phyloP scores from a whole-genome alignment of 2,329 filamentous ascomycete species.

The Pseudopyrenochaeta lycopersici region DNA sequence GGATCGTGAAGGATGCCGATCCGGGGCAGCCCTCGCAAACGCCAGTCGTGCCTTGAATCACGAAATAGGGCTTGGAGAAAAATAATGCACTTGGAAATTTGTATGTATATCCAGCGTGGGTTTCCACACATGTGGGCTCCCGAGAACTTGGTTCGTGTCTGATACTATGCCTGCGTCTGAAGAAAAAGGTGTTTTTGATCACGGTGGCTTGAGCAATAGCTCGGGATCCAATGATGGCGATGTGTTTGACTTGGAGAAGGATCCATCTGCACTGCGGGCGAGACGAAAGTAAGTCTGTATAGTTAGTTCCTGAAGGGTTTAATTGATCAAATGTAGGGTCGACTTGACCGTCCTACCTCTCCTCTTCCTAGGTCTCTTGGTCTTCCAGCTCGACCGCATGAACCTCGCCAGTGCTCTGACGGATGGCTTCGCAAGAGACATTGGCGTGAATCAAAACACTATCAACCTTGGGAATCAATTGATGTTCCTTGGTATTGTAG shows the following conservation, averaged over 20 bases:
- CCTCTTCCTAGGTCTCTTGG: conserved; percentile 60
- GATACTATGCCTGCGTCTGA: conserved; percentile 12
- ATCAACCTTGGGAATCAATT: conserved; percentile 64
- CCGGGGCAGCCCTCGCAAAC: conserved; percentile 4
- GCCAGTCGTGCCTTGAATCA: conserved; percentile 1
- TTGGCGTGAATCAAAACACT: conserved; percentile 55
- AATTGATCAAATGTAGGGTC: conserved; percentile 42
- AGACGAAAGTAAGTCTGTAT: conserved; percentile 24
- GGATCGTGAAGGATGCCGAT: conserved; percentile 15
- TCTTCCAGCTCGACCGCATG: conserved; percentile 64
- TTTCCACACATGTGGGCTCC: neutral
- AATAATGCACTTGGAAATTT: neutral
- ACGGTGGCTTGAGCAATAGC: conserved; percentile 11
- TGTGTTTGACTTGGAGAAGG: conserved; percentile 10
- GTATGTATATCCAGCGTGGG: neutral
- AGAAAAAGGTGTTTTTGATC: conserved; percentile 18
- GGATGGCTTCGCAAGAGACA: conserved; percentile 56
- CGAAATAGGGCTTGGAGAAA: neutral
- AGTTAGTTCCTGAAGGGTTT: neutral
- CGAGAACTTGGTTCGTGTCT: neutral
- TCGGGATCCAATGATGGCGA: conserved; percentile 8
- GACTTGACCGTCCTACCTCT: conserved; percentile 60
- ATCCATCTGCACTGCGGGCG: conserved; percentile 20
- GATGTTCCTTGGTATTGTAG: conserved; percentile 62
- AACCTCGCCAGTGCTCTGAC: conserved; percentile 63